Percentiles rank a stretch among this genome's conserved stretches.
Conservation (phyloP, 1,139 yeast species). For the Yamadazyma aaseri region DNA sequence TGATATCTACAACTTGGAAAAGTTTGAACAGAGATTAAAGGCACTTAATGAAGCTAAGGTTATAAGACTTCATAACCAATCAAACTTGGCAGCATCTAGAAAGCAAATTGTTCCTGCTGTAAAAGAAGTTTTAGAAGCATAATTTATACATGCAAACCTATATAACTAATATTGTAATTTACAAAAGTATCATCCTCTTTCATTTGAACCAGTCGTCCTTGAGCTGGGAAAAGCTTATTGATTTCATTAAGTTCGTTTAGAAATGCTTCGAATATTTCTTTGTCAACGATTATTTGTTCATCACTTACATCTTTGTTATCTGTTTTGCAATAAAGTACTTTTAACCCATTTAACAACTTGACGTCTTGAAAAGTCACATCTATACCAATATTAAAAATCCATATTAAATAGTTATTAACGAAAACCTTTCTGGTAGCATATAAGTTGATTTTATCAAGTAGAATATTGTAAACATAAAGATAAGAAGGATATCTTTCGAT, state of each 20-base stretch:
- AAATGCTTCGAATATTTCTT: slow-evolving; percentile 24
- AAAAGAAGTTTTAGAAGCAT: slow-evolving; percentile 25
- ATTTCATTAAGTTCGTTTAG: slow-evolving; percentile 22
- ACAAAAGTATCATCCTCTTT: slow-evolving; percentile 18
- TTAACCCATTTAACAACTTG: slow-evolving; percentile 31
- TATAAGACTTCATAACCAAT: slow-evolving; percentile 48
- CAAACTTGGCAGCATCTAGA: slow-evolving; percentile 62
- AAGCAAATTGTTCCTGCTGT: slow-evolving; percentile 81
- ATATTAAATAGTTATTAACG: slow-evolving; percentile 59
- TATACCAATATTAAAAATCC: slow-evolving; percentile 59
- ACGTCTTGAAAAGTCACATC: slow-evolving; percentile 22
- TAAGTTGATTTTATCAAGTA: slow-evolving; percentile 47
- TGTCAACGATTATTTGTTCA: slow-evolving; percentile 22
- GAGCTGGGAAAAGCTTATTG: slow-evolving; percentile 30
- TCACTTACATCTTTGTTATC: slow-evolving; percentile 9
- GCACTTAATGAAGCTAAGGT: slow-evolving; percentile 19
- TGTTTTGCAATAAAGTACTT: slow-evolving; percentile 44
- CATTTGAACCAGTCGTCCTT: slow-evolving; percentile 19
- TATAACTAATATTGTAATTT: slow-evolving; percentile 17
- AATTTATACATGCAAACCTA: slow-evolving; percentile 14
- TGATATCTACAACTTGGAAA: slow-evolving; percentile 18
- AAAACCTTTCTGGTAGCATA: slow-evolving; percentile 51
- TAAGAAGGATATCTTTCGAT: slow-evolving; percentile 30
- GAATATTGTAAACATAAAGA: slow-evolving; percentile 35
- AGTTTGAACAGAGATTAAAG: slow-evolving; percentile 23